phyloP scores from a whole-genome alignment of 2,329 filamentous ascomycete species.

The Trichoderma endophyticum region DNA sequence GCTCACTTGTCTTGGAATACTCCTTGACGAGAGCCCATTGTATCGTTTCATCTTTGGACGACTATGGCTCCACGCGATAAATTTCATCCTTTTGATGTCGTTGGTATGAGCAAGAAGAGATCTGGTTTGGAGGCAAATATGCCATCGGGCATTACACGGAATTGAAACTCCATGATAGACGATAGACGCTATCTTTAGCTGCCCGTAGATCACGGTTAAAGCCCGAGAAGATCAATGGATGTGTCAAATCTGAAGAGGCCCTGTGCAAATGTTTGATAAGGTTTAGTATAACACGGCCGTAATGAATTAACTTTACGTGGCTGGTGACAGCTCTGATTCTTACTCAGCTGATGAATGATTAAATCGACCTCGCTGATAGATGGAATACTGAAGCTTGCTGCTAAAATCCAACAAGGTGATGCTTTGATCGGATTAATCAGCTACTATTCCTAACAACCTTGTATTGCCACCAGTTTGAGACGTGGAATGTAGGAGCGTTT shows the following conservation, averaged over 20 bases:
- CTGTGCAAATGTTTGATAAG: conserved; percentile 13
- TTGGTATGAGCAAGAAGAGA: not conserved
- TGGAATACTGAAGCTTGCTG: not conserved
- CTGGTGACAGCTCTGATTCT: conserved; percentile 14
- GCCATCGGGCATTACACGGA: not conserved
- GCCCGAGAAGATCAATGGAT: not conserved
- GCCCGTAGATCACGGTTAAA: not conserved
- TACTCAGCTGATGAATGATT: conserved; percentile 7
- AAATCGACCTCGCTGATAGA: not conserved
- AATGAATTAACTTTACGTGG: conserved; percentile 8
- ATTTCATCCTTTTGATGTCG: not conserved
- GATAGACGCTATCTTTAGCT: conserved; percentile 2
- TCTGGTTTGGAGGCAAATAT: not conserved
- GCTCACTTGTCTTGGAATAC: not conserved
- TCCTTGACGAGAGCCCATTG: not conserved
- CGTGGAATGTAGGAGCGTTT: not conserved
- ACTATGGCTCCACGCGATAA: not conserved
- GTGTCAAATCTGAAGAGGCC: not conserved
- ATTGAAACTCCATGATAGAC: not conserved
- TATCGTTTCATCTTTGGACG: not conserved
- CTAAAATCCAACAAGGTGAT: not conserved
- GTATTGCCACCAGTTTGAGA: not conserved
- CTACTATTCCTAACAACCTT: not conserved
- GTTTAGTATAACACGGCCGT: not conserved
- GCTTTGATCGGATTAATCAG: not conserved